Evolutionary conservation across 2,329 filamentous ascomycete genomes (phyloP).

Genomic region (Xylaria sp.): DNA sequence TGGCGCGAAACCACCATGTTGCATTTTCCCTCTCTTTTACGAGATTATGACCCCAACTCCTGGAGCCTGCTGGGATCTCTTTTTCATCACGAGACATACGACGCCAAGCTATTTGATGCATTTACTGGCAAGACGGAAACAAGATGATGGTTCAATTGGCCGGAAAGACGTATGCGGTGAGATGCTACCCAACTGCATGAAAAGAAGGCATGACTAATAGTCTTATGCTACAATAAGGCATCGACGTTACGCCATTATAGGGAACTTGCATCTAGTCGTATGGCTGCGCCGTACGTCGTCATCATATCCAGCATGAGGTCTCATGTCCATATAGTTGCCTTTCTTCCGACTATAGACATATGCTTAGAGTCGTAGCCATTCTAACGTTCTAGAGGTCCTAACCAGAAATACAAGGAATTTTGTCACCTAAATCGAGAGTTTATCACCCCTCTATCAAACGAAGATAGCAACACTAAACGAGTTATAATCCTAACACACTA

Average conservation of each 20-base stretch:
- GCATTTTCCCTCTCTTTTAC: not conserved
- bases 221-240: not conserved
- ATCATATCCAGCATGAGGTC: not conserved
- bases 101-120: not conserved
- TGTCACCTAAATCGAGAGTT: not conserved
- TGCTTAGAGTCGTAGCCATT: not conserved
- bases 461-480: slow-evolving; percentile 3
- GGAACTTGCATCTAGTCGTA: not conserved
- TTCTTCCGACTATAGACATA: not conserved
- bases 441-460: not conserved
- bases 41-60: not conserved
- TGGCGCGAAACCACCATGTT: not conserved
- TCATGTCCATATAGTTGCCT: not conserved
- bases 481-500: slow-evolving; percentile 9
- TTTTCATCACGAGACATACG: not conserved
- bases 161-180: not conserved
- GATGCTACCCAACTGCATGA: not conserved
- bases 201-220: not conserved
- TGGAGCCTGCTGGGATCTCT: not conserved
- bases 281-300: not conserved
- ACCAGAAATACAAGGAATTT: not conserved
- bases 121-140: not conserved
- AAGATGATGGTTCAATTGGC: not conserved
- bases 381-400: not conserved
- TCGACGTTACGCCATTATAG: not conserved